These are phyloP conservation scores for Tolypocladium pustulatum DNA, from an alignment of 2,329 filamentous ascomycete species.

Conservation along the genomic window DNA sequence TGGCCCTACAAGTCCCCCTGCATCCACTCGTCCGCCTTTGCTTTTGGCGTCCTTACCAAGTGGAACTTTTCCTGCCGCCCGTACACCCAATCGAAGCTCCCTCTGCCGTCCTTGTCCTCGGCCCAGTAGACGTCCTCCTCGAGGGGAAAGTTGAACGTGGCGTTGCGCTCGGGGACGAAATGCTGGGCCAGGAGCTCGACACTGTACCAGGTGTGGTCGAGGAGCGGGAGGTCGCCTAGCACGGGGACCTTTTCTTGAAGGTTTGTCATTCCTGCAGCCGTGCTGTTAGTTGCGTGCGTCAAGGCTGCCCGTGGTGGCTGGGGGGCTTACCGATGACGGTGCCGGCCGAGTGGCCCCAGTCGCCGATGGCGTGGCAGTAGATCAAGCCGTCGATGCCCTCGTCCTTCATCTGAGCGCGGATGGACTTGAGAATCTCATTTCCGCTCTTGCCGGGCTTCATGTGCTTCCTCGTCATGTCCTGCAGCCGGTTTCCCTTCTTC, in stretches of 20 bases:
- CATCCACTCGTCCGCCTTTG: not conserved
- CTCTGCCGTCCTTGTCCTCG: slow-evolving; percentile 5
- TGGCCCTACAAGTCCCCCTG: not conserved
- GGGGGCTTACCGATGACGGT: not conserved
- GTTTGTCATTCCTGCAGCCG: not conserved
- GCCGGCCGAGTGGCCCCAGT: not conserved
- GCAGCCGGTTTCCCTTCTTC: slow-evolving; percentile 32
- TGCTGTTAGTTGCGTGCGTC: not conserved
- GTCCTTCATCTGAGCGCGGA: slow-evolving; percentile 26
- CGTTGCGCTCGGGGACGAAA: not conserved
- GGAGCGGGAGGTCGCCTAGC: not conserved
- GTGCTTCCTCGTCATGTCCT: slow-evolving; percentile 33
- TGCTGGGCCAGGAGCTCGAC: not conserved
- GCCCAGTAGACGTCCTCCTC: slow-evolving; percentile 41
- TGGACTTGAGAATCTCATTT: slow-evolving; percentile 30
- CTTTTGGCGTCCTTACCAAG: slow-evolving; percentile 13
- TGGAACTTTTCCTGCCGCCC: slow-evolving; percentile 26
- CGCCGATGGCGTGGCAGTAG: slow-evolving; percentile 9
- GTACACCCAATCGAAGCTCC: slow-evolving; percentile 37
- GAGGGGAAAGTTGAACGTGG: slow-evolving; percentile 30
- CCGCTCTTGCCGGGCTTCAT: slow-evolving; percentile 34
- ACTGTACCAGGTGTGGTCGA: not conserved
- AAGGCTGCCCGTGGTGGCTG: not conserved
- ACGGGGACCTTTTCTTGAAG: not conserved
- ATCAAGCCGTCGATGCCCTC: slow-evolving; percentile 35